Conservation (phyloP, 129 eudicot genomes). For the Centella asiatica region DNA sequence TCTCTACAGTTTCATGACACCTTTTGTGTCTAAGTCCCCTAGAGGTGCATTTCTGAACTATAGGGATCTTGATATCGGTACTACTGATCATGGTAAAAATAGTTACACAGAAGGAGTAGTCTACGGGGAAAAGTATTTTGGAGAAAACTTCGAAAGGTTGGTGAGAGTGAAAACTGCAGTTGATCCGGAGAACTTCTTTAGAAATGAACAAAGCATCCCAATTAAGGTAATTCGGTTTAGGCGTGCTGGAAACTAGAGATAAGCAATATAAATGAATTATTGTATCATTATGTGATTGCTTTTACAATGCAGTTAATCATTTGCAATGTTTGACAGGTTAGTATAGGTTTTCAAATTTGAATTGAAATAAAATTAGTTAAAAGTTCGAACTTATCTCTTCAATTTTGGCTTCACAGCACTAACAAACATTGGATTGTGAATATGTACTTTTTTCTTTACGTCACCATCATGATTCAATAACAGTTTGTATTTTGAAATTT, state of each 20-base stretch:
- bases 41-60: conserved; percentile 25
- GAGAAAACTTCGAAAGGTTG: conserved; percentile 15
- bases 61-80: conserved; percentile 24
- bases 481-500: background rate
- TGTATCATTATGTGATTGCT: background rate
- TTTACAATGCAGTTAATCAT: background rate
- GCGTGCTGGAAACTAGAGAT: background rate
- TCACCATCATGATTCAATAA: background rate
- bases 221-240: background rate
- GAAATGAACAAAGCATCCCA: conserved; percentile 19
- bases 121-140: conserved; percentile 16
- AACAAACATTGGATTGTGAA: background rate
- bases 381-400: background rate
- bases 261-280: background rate
- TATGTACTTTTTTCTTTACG: background rate
- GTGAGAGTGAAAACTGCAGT: conserved; percentile 21
- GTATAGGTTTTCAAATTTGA: background rate
- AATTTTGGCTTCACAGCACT: background rate
- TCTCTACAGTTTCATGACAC: conserved; percentile 17
- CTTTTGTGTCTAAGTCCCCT: conserved; percentile 16
- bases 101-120: conserved; percentile 8
- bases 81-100: background rate
- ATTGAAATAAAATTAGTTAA: background rate
- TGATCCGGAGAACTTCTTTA: conserved; percentile 20
- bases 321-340: background rate